Evolutionary conservation across 2,329 filamentous ascomycete species (phyloP), one percentile per base, ranked within the genome.

Genomic region (Periglandula ipomoeae): DNA sequence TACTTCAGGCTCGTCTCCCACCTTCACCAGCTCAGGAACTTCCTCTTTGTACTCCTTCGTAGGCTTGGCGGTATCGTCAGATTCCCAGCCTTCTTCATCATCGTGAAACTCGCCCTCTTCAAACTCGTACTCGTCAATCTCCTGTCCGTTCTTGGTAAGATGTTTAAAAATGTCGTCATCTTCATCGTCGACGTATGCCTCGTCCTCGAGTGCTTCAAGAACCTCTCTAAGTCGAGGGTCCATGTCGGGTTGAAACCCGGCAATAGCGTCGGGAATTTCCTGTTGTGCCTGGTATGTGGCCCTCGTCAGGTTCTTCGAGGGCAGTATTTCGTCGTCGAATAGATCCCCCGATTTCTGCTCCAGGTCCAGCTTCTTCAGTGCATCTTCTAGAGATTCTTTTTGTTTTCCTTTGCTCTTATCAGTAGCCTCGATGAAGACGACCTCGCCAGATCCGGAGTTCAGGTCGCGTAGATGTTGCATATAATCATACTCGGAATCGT

Each of bases 401-500:
- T 84, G 77, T 61, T 87, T 86, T 4, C 75, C 81, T 68, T 90
- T 90, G 22, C 70, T 73, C 65, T 87, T 87, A 55, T 76, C 76
- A 46, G 79, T 76, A n/a, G 79, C 76, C 57, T 96, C 89, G 35
- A 98, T 78, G 62, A 95, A 97, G 43, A 90, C 82, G 26, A 85
- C 81, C 48, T 89, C 84, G 26, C 87, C 87, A 11, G 50, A 41
- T 5, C 78, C 88, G 39, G 73, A 67, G 50, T 84, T 84, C n/a
- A 98, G 71, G 59, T 97, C 93, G 48, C 89, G 85, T 76, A 98
- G 73, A 68, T 98, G 93, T 68, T 98, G 93, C 93, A 98, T 98
- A 71, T 98, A 98, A 68, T 98, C 93, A 69, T 98, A 98, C 61
- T 88, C 80, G 55, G 87, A 85, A 69, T 98, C 93, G 68, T 98